phyloP scores from a whole-genome alignment of 2,329 filamentous ascomycete species.

The Fonsecaea monophora region DNA sequence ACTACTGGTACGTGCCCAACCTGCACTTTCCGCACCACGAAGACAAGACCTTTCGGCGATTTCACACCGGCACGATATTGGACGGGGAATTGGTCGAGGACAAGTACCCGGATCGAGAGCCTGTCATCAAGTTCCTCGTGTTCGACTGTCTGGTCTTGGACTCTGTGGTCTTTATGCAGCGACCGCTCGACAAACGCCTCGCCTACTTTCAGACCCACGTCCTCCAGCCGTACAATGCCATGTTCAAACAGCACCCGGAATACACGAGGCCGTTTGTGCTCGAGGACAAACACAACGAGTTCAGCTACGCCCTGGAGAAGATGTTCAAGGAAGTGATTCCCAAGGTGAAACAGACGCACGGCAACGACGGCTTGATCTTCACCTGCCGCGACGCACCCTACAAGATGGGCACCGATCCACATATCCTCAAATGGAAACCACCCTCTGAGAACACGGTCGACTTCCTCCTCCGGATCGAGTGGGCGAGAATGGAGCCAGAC shows the following conservation, averaged over 20 bases:
- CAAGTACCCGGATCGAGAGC: slow-evolving; percentile 68
- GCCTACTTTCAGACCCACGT: slow-evolving; percentile 83
- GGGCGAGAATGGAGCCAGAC: slow-evolving; percentile 73
- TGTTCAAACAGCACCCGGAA: slow-evolving; percentile 75
- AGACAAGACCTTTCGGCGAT: slow-evolving; percentile 65
- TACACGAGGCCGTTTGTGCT: slow-evolving; percentile 77
- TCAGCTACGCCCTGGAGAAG: slow-evolving; percentile 85
- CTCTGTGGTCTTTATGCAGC: slow-evolving; percentile 74
- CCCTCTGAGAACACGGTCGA: slow-evolving; percentile 94
- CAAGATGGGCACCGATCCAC: slow-evolving; percentile 84
- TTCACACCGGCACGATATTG: slow-evolving; percentile 80
- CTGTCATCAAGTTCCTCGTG: slow-evolving; percentile 81
- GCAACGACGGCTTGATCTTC: slow-evolving; percentile 96
- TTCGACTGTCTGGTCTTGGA: slow-evolving; percentile 92
- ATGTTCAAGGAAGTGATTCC: slow-evolving; percentile 91
- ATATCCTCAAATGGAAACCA: slow-evolving; percentile 98
- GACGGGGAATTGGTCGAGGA: slow-evolving; percentile 95
- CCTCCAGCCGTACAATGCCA: slow-evolving; percentile 76
- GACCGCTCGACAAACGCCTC: slow-evolving; percentile 84
- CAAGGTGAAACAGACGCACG: slow-evolving; percentile 73
- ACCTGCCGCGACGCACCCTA: slow-evolving; percentile 91
- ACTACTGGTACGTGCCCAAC: slow-evolving; percentile 84
- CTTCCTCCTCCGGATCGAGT: slow-evolving; percentile 79
- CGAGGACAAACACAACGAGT: slow-evolving; percentile 87
- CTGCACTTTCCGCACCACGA: slow-evolving; percentile 81